Base-by-base conservation (phyloP, 2,329 filamentous ascomycete species). In the Aspergillaceae sp. region DNA sequence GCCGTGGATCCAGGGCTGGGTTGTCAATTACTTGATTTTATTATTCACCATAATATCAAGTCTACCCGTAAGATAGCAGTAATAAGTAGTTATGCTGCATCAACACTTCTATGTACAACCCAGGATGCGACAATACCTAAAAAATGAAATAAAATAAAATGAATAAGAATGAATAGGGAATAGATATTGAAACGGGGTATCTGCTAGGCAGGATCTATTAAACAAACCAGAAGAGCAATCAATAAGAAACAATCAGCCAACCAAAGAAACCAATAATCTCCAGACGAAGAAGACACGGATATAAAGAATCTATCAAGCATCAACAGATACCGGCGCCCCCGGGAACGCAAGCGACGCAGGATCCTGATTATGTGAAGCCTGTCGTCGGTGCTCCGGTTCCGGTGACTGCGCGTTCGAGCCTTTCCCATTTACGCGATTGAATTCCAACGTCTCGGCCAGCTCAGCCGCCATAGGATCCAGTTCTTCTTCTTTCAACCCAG, bases 401-500 rank as follows among this genome's bases (percentile, higher is more conserved):
- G 63, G 61, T 4, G 63, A 59, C 26, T 60, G 51, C 2, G 49
- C 48, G 27, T 54, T 54, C 29, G 52, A 33, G 30, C 58, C 59
- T 45, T 65, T 67, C 33, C 64, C 65, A 45, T 68, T 64, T 51
- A 63, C 60, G 36, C 67, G 61, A 45, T 69, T 66, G 46, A 70
- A 70, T 48, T 72, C 69, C 37, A 74, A 55, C 10, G 67, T 70
- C 48, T 71, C 68, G 5, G 70, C 64, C 46, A 74, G 52, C 50
- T 74, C 71, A 29, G 62, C 67, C 5, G 69, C 65, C 69, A 74
- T 72, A 2, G 63, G 67, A 47, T 74, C 71, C 7, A 74, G 57
- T 19, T 73, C 69, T 43, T 73, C 69, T 51, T 73, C 71, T 48
- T 68, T 69, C 19, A 74, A 56, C 0, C 70, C 69, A 0, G 71